Conservation (phyloP, 192 early-diverging fungal genomes). For the Coemansia sp. region DNA sequence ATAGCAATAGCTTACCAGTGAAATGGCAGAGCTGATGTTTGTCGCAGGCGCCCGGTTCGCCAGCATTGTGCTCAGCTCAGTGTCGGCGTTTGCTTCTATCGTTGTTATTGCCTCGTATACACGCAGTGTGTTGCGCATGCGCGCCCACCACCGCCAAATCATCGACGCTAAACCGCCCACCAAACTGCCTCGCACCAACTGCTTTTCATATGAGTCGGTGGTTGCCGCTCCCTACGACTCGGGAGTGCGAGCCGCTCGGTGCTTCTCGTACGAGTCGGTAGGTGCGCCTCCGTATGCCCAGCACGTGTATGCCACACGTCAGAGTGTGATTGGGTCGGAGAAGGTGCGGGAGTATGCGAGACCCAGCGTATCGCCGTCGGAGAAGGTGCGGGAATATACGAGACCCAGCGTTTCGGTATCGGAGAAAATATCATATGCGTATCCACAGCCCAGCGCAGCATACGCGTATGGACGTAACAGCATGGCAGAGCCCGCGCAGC, state of each 20-base stretch:
- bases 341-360: not conserved
- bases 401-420: not conserved
- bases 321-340: not conserved
- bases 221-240: not conserved
- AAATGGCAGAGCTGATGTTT: slow-evolving; percentile 14
- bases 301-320: not conserved
- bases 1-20: too few relatives aligned
- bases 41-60: slow-evolving; percentile 30
- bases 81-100: slow-evolving; percentile 35
- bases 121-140: slow-evolving; percentile 25
- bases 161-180: slow-evolving; percentile 12
- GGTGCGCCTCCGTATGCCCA: not conserved
- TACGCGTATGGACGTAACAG: not conserved
- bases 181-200: slow-evolving; percentile 1
- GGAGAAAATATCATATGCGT: not conserved
- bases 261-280: not conserved
- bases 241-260: not conserved
- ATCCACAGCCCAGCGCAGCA: not conserved
- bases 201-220: slow-evolving; percentile 48
- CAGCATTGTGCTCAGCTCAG: slow-evolving; percentile 33
- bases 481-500: not conserved
- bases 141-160: slow-evolving; percentile 43
- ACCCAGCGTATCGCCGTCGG: not conserved
- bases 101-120: slow-evolving; percentile 41
- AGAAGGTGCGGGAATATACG: not conserved